These are phyloP conservation scores for Sporothrix dimorphospora DNA, from an alignment of 2,329 filamentous ascomycete species.

Conservation along the genomic window DNA sequence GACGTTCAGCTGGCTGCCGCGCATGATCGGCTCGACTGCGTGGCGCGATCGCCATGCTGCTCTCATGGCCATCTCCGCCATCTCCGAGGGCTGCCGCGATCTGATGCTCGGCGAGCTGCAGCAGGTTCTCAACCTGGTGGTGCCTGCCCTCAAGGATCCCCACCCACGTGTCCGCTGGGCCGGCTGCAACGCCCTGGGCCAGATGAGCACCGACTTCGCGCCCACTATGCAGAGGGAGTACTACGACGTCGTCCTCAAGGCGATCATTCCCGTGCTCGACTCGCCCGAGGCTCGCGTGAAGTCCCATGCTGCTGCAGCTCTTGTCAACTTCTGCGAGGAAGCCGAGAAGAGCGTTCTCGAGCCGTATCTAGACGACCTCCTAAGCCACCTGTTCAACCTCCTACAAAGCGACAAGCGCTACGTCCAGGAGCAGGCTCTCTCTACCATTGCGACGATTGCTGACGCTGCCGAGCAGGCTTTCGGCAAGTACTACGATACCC, in stretches of 20 bases:
- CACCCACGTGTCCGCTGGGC: slow-evolving; percentile 96
- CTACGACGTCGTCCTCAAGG: slow-evolving; percentile 82
- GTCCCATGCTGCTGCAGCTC: slow-evolving; percentile 93
- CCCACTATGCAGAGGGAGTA: slow-evolving; percentile 98
- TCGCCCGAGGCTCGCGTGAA: slow-evolving; percentile 92
- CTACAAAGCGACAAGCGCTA: slow-evolving; percentile 92
- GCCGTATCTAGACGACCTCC: slow-evolving; percentile 86
- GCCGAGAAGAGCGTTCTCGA: slow-evolving; percentile 90
- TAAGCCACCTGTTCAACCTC: slow-evolving; percentile 83
- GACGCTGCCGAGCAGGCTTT: slow-evolving; percentile 96
- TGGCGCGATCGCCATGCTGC: slow-evolving; percentile 97
- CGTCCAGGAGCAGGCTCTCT: slow-evolving; percentile 95
- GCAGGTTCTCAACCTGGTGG: slow-evolving; percentile 92
- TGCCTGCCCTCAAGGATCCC: slow-evolving; percentile 84
- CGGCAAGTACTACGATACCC: slow-evolving; percentile 88
- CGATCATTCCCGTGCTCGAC: slow-evolving; percentile 89
- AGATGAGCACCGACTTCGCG: slow-evolving; percentile 99
- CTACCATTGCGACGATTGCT: slow-evolving; percentile 98
- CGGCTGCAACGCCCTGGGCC: slow-evolving; percentile 95
- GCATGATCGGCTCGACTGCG: slow-evolving; percentile 93
- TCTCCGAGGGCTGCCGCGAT: slow-evolving; percentile 94
- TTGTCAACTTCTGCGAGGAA: slow-evolving; percentile 99
- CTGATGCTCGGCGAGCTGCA: slow-evolving; percentile 94
- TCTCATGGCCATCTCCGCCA: slow-evolving; percentile 97
- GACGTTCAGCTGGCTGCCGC: slow-evolving; percentile 94